Conservation (phyloP, 441 rosid species). For the Pelargonium citronellum region DNA sequence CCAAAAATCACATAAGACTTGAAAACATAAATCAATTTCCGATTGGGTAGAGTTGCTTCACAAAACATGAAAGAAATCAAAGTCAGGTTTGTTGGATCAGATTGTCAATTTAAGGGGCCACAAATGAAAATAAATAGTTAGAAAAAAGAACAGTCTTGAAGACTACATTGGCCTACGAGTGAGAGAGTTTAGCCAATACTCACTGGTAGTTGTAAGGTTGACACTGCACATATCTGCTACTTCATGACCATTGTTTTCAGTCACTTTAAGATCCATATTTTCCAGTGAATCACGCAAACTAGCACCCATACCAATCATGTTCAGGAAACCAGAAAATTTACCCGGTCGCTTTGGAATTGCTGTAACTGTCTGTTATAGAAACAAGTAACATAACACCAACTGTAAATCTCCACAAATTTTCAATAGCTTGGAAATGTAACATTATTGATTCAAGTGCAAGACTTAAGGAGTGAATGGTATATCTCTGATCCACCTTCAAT, state of each 20-base stretch:
- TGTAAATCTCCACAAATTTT: neutral
- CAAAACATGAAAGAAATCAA: neutral
- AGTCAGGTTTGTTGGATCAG: neutral
- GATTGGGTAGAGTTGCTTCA: neutral
- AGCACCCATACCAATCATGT: constrained; percentile 46
- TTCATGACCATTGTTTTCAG: constrained; percentile 44
- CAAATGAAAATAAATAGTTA: neutral
- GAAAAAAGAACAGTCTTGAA: neutral
- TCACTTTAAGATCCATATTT: constrained; percentile 55
- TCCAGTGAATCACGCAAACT: constrained; percentile 26
- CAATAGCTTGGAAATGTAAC: neutral
- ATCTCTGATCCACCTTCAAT: neutral
- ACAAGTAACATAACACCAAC: neutral
- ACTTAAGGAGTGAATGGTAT: neutral
- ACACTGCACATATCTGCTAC: constrained; percentile 48
- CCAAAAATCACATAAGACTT: neutral
- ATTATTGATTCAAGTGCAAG: neutral
- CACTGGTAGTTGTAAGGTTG: constrained; percentile 44
- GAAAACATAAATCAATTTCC: neutral
- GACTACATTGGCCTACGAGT: neutral
- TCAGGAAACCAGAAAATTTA: constrained; percentile 42
- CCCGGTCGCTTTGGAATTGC: constrained; percentile 40
- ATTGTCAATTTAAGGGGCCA: neutral
- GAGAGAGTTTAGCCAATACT: constrained; percentile 12
- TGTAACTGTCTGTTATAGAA: constrained; percentile 50